Base-by-base conservation (phyloP, 257 asterid species). In the Nicotiana undulata region DNA sequence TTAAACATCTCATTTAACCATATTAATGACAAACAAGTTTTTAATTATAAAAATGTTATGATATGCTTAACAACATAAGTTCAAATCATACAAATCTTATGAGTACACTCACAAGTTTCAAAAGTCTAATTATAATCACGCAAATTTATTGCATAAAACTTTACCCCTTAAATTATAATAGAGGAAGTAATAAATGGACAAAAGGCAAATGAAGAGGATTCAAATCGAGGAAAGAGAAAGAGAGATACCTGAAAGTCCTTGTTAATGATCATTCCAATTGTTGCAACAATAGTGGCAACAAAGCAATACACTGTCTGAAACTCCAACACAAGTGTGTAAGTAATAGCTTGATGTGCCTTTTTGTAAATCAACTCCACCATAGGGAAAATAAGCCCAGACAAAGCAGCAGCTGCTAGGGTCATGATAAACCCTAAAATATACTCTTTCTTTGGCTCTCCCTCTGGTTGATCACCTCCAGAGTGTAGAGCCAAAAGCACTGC, bases 201-300 rank as follows among this genome's bases (percentile, higher is more conserved):
- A 37, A 6, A 37, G 44, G 44, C 44, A 37, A 6, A 37, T 37
- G 44, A 2, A 6, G 9, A 37, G 44, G 44, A 37, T 37, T n/a
- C 28, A 6, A 12, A 32, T 26, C 13, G 11, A 79, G 44, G 32
- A 55, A 18, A 18, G 15, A 60, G 26, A 20, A n/a, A n/a, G 63
- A 60, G 28, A 44, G 17, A 58, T 15, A 80, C 85, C 85, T 8
- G 24, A 63, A 82, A 85, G 29, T 85, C 88, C 4, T 82, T 80
- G 75, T 85, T 85, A 22, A 82, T 40, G 2, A 85, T 74, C 88
- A 85, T 85, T 13, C 88, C 85, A 24, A 85, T 11, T 1, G 85
- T 82, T 68, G 77, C 15, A 68, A 68, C 9, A 9, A 40, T 4
- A 12, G 77, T 40, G 22, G 58, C 77, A 20, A 68, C 56, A 20